Conservation (phyloP, 352 stramenopile genomes). For the Globisporangium nunn region DNA sequence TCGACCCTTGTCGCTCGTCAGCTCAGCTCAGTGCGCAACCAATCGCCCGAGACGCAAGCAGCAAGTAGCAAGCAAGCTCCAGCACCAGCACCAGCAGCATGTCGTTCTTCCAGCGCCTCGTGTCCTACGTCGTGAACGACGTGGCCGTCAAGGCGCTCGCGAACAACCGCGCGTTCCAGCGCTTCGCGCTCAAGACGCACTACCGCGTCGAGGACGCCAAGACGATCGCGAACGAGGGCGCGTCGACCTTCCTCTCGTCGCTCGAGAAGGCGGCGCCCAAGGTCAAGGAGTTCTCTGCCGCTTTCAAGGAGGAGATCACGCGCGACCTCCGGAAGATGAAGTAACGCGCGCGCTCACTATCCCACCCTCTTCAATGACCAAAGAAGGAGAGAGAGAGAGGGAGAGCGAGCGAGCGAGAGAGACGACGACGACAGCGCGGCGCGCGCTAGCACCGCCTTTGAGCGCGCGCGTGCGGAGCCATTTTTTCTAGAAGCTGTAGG, state of each 20-base stretch:
- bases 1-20: too few relatives aligned
- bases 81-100: constrained; percentile 13
- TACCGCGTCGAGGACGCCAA: constrained; percentile 80
- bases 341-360: constrained; percentile 13
- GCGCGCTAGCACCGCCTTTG: too few relatives aligned
- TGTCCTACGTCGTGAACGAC: constrained; percentile 82
- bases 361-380: too few relatives aligned
- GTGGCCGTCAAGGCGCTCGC: constrained; percentile 77
- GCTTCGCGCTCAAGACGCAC: constrained; percentile 82
- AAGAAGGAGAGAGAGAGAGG: background rate
- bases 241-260: constrained; percentile 35
- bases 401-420: too few relatives aligned
- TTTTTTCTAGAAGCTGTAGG: too few relatives aligned
- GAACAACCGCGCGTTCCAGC: constrained; percentile 79
- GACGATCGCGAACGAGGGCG: constrained; percentile 47
- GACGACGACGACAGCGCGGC: too few relatives aligned
- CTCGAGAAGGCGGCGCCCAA: constrained; percentile 62
- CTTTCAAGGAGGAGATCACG: constrained; percentile 69
- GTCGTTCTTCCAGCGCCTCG: constrained; percentile 79
- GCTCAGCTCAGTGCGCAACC: background rate
- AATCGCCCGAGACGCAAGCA: background rate
- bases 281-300: constrained; percentile 64
- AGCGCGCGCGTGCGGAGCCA: too few relatives aligned
- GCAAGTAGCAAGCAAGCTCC: background rate
- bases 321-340: constrained; percentile 74